Conservation (phyloP, 768 basidiomycete genomes). For the Serendipita sp. region DNA sequence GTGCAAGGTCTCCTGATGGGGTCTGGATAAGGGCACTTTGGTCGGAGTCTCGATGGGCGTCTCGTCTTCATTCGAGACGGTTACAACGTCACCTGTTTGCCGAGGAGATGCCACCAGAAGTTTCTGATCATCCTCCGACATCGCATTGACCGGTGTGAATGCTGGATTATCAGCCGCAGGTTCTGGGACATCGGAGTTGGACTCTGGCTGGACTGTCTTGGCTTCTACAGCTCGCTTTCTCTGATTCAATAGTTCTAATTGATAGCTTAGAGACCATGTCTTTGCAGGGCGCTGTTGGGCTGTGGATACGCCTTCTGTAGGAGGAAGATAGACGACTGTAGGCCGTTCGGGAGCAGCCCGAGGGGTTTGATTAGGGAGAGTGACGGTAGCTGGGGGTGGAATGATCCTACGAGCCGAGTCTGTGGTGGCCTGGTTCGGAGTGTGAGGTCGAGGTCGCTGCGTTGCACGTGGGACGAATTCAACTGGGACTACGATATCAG, state of each 20-base stretch:
- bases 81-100: not conserved
- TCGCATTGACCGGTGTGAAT: too few species aligned
- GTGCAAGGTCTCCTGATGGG: too few species aligned
- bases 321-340: not conserved
- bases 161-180: not conserved
- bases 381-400: too few species aligned
- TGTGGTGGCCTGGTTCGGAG: too few species aligned
- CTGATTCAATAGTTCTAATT: not conserved
- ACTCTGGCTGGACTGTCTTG: not conserved
- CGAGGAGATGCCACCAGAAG: not conserved
- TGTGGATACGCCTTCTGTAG: not conserved
- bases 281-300: not conserved
- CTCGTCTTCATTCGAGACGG: not conserved
- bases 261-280: conserved; percentile 1
- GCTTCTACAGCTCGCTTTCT: not conserved
- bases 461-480: too few species aligned
- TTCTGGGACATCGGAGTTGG: not conserved
- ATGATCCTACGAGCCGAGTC: too few species aligned
- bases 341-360: not conserved
- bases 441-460: too few species aligned
- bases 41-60: not conserved
- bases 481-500: not conserved
- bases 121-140: not conserved
- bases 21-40: not conserved
- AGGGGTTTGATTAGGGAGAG: not conserved